phyloP scores from a whole-genome alignment of 163 green algal species.

The Coccomyxa subellipsoidea region DNA sequence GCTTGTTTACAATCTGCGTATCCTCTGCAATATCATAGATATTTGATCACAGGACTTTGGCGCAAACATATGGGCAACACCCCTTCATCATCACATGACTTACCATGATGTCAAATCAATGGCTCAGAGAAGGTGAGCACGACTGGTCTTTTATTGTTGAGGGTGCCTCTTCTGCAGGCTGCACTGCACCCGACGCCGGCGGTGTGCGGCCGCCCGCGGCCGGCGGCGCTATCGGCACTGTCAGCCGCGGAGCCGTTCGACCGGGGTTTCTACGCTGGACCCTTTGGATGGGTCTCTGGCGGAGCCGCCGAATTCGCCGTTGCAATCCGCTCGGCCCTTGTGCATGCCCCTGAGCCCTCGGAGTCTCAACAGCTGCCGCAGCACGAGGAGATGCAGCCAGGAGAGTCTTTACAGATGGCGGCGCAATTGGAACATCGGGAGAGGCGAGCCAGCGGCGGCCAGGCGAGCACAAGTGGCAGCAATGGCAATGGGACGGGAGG shows the following conservation, averaged over 20 bases:
- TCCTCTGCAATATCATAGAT: too few species aligned
- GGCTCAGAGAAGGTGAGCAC: neutral
- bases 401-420: neutral
- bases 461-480: neutral
- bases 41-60: too few species aligned
- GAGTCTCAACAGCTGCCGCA: constrained; percentile 13
- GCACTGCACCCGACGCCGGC: constrained; percentile 94
- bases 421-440: neutral
- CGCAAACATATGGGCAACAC: too few species aligned
- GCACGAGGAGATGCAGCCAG: neutral
- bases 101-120: too few species aligned
- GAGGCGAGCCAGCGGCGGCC: neutral
- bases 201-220: constrained; percentile 84
- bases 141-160: too few species aligned
- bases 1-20: too few species aligned
- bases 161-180: constrained; percentile 22
- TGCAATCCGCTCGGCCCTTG: constrained; percentile 90
- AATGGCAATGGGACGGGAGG: constrained; percentile 6
- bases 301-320: constrained; percentile 91
- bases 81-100: too few species aligned
- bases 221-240: constrained; percentile 54
- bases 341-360: constrained; percentile 36
- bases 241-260: constrained; percentile 84
- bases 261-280: constrained; percentile 91
- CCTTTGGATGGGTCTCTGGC: constrained; percentile 89